These are phyloP conservation scores for Polytrichum commune DNA, from an alignment of 225 moss, liverwort and hornwort species.

Conservation along the genomic window DNA sequence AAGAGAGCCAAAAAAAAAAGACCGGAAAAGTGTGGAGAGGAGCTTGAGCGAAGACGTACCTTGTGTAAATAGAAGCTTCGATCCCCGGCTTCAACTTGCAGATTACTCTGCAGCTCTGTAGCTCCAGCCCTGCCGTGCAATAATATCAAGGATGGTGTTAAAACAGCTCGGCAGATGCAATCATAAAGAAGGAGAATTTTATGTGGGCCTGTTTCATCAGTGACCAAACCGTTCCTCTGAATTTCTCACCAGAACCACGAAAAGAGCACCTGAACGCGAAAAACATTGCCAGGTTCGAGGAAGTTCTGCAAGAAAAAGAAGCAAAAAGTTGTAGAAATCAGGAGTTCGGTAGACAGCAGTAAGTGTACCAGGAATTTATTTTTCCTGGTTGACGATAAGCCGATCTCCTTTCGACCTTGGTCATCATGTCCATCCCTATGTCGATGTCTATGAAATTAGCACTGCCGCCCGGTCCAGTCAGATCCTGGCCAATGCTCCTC, in stretches of 20 bases:
- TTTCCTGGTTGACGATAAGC: conserved; percentile 2
- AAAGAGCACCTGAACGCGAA: not conserved
- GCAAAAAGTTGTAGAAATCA: too few species aligned
- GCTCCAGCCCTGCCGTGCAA: conserved; percentile 32
- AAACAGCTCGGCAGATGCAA: not conserved
- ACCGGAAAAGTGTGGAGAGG: not conserved
- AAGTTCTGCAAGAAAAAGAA: not conserved
- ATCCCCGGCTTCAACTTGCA: conserved; percentile 38
- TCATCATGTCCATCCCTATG: conserved; percentile 23
- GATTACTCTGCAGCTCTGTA: conserved; percentile 31
- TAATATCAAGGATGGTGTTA: not conserved
- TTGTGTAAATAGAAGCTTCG: conserved; percentile 34
- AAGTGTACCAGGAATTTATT: conserved; percentile 4
- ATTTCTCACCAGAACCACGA: not conserved
- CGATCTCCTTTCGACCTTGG: conserved; percentile 18
- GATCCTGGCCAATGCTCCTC: not conserved
- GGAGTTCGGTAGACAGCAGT: too few species aligned
- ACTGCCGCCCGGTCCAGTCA: conserved; percentile 5
- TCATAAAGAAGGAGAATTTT: not conserved
- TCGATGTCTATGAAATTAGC: conserved; percentile 37
- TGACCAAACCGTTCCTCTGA: not conserved
- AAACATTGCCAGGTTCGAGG: not conserved
- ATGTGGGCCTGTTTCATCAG: not conserved
- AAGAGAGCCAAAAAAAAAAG: not conserved
- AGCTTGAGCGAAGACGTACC: conserved; percentile 11